phyloP scores from a whole-genome alignment of 2,329 filamentous ascomycete genomes.

The Claviceps africana region DNA sequence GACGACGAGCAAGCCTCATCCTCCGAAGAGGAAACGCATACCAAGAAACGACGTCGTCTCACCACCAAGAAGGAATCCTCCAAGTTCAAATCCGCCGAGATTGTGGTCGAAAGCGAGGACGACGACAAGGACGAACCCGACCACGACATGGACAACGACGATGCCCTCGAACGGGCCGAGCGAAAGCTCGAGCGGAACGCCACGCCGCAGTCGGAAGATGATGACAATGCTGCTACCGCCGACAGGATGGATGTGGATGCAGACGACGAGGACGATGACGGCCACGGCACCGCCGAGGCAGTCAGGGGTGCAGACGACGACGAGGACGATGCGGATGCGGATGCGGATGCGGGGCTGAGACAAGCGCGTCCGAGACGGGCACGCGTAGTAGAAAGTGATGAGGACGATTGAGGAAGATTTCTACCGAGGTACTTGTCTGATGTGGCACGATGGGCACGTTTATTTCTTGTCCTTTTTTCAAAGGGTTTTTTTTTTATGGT shows the following conservation, averaged over 20 bases:
- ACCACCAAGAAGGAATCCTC: slow-evolving; percentile 33
- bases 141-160: slow-evolving; percentile 21
- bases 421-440: neutral
- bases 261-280: slow-evolving; percentile 15
- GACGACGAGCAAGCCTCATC: slow-evolving; percentile 35
- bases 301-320: neutral
- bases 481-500: too few relatives aligned
- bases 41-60: slow-evolving; percentile 49
- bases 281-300: slow-evolving; percentile 3
- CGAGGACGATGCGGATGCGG: slow-evolving; percentile 33
- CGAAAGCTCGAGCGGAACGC: slow-evolving; percentile 23
- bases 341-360: slow-evolving; percentile 27
- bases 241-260: slow-evolving; percentile 38
- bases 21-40: slow-evolving; percentile 28
- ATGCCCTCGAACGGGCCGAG: slow-evolving; percentile 32
- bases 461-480: neutral
- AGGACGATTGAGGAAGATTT: slow-evolving; percentile 6
- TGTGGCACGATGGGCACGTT: neutral
- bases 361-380: slow-evolving; percentile 35
- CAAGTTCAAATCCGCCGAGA: slow-evolving; percentile 79
- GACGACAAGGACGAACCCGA: slow-evolving; percentile 18
- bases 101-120: slow-evolving; percentile 62
- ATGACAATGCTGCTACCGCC: slow-evolving; percentile 21
- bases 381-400: slow-evolving; percentile 28
- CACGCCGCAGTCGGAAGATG: slow-evolving; percentile 22